Evolutionary conservation across 371 early-diverging fungal genomes (phyloP).

Genomic region (Cladochytrium tenue): DNA sequence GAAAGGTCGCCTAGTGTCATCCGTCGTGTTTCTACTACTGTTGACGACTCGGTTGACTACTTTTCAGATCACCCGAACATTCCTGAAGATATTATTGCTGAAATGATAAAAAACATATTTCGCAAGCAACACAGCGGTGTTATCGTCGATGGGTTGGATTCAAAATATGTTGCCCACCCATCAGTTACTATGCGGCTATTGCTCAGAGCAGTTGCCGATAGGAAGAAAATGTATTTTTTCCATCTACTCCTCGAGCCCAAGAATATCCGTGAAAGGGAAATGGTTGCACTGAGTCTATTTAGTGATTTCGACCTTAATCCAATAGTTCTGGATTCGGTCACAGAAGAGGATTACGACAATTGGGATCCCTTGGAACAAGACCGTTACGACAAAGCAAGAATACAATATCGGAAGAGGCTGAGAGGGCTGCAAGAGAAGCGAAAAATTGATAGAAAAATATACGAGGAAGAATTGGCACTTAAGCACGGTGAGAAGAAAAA

Average conservation of each 20-base stretch:
- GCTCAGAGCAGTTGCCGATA: conserved; percentile 32
- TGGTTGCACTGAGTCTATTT: conserved; percentile 10
- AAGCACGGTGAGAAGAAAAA: conserved; percentile 44
- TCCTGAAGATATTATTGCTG: conserved; percentile 39
- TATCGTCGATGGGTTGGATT: conserved; percentile 57
- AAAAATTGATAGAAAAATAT: conserved; percentile 42
- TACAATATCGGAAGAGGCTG: conserved; percentile 37
- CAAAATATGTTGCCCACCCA: conserved; percentile 32
- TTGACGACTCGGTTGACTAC: conserved; percentile 18
- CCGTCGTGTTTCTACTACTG: not conserved
- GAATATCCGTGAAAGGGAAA: conserved; percentile 50
- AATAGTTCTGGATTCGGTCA: conserved; percentile 35
- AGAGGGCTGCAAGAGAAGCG: conserved; percentile 48
- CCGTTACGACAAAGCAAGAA: conserved; percentile 40
- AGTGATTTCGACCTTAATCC: conserved; percentile 39
- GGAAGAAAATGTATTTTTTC: conserved; percentile 33
- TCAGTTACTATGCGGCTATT: conserved; percentile 29
- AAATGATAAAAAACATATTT: conserved; percentile 34
- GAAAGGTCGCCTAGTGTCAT: conserved; percentile 10
- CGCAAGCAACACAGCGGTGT: conserved; percentile 43
- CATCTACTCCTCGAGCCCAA: conserved; percentile 36
- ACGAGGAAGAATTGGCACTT: conserved; percentile 48
- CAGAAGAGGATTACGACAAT: conserved; percentile 57
- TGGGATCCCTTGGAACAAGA: conserved; percentile 42
- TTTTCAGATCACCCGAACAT: conserved; percentile 10